Conservation (phyloP, 352 stramenopile species). For the Hyaloperonospora brassicae region DNA sequence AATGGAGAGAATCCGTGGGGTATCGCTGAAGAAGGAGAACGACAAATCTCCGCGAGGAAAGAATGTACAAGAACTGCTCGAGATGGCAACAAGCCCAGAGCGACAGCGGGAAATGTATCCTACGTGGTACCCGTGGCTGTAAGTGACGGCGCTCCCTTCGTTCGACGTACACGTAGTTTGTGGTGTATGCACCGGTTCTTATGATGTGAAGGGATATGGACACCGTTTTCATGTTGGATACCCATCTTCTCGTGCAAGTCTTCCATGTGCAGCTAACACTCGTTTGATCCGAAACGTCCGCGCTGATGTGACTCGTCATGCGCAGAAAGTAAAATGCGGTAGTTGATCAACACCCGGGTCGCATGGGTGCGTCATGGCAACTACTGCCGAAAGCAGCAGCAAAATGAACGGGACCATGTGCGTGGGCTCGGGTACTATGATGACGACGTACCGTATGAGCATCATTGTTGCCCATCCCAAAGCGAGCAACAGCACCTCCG, state of each 20-base stretch:
- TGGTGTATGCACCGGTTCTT: conserved; percentile 9
- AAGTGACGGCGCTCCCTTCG: conserved; percentile 9
- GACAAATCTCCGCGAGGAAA: conserved; percentile 51
- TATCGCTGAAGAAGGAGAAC: conserved; percentile 72
- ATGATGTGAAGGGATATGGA: conserved; percentile 11
- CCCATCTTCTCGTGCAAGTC: conserved; percentile 19
- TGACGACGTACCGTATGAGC: too few species aligned
- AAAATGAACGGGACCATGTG: too few species aligned
- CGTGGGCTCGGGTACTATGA: too few species aligned
- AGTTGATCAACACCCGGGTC: too few species aligned
- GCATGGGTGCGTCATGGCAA: too few species aligned
- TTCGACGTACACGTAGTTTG: conserved; percentile 9
- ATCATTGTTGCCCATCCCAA: too few species aligned
- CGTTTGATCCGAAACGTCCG: too few species aligned
- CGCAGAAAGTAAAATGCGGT: too few species aligned
- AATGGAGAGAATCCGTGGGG: conserved; percentile 65
- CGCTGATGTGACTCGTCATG: too few species aligned
- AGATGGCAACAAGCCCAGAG: conserved; percentile 75
- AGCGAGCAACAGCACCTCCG: too few species aligned
- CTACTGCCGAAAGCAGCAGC: too few species aligned
- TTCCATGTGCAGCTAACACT: conserved; percentile 1
- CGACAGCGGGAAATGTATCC: conserved; percentile 81
- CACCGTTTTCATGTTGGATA: conserved; percentile 13
- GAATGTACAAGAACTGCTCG: conserved; percentile 69
- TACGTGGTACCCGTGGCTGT: conserved; percentile 84